Conservation (phyloP, 2,329 filamentous ascomycete species). For the Fusarium sp. region DNA sequence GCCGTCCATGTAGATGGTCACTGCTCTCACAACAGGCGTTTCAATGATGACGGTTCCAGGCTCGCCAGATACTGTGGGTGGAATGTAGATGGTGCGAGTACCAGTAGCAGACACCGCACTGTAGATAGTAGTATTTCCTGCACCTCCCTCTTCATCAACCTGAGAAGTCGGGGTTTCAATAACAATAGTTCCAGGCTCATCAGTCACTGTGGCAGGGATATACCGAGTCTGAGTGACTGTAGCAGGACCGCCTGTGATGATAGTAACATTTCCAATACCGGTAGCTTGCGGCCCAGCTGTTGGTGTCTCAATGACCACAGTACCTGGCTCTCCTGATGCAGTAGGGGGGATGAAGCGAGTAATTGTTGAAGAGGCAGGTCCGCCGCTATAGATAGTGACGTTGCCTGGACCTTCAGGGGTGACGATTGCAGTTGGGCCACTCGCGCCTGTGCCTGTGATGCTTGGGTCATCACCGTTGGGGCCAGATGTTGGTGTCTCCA, state of each 20-base stretch:
- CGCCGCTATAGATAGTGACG: slow-evolving; percentile 7
- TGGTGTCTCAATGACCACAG: slow-evolving; percentile 16
- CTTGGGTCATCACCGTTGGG: neutral
- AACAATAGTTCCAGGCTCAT: slow-evolving; percentile 3
- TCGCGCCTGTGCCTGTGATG: neutral
- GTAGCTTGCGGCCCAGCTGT: slow-evolving; percentile 1
- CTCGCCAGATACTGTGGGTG: neutral
- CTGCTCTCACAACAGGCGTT: neutral
- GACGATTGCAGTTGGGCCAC: neutral
- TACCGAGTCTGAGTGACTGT: neutral
- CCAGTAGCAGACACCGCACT: neutral
- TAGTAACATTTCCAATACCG: slow-evolving; percentile 1
- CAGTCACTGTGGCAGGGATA: neutral
- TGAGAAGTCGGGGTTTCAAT: neutral
- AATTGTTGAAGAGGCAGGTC: neutral
- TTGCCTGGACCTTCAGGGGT: neutral
- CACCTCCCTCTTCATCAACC: neutral
- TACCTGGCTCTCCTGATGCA: neutral
- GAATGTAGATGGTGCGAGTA: neutral
- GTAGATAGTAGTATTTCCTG: neutral
- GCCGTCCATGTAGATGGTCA: neutral
- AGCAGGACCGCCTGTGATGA: neutral
- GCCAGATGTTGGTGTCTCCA: neutral
- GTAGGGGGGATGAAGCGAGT: slow-evolving; percentile 6
- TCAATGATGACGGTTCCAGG: slow-evolving; percentile 7